Evolutionary conservation across 148 eudicot species (phyloP).

Genomic region (Vaccinium macrocarpon): DNA sequence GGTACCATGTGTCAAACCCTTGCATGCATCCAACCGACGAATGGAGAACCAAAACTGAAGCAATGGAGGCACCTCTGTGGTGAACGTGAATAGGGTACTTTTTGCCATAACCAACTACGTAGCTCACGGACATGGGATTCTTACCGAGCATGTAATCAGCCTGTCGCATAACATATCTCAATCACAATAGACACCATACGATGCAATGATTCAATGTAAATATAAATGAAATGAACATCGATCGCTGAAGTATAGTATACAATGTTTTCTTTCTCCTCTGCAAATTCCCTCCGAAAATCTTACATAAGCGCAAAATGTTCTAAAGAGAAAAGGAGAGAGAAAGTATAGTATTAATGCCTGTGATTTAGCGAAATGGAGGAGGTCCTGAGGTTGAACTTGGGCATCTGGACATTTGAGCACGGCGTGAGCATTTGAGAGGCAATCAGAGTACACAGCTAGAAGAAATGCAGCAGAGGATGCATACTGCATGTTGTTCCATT

Average conservation of each 20-base stretch:
- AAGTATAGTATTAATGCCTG: conserved; percentile 37
- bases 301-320: background rate
- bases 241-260: too few relatives aligned
- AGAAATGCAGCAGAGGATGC: conserved; percentile 68
- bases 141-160: conserved; percentile 86
- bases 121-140: conserved; percentile 80
- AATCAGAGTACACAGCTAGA: conserved; percentile 67
- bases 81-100: conserved; percentile 72
- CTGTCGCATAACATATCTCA: conserved; percentile 21
- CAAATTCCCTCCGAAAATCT: background rate
- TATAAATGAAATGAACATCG: background rate
- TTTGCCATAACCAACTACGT: conserved; percentile 74
- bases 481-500: conserved; percentile 91
- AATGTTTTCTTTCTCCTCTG: too few relatives aligned
- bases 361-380: conserved; percentile 69
- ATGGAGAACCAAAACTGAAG: conserved; percentile 37
- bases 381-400: conserved; percentile 50
- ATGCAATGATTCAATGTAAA: background rate
- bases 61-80: conserved; percentile 83
- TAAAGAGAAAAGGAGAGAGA: background rate
- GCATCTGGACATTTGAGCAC: conserved; percentile 62
- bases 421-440: conserved; percentile 42
- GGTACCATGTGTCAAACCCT: conserved; percentile 82
- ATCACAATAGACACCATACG: background rate
- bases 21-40: conserved; percentile 56